Evolutionary conservation across 495 filamentous ascomycete genomes (phyloP).

Genomic region (Hypoxylon crocopeplum): DNA sequence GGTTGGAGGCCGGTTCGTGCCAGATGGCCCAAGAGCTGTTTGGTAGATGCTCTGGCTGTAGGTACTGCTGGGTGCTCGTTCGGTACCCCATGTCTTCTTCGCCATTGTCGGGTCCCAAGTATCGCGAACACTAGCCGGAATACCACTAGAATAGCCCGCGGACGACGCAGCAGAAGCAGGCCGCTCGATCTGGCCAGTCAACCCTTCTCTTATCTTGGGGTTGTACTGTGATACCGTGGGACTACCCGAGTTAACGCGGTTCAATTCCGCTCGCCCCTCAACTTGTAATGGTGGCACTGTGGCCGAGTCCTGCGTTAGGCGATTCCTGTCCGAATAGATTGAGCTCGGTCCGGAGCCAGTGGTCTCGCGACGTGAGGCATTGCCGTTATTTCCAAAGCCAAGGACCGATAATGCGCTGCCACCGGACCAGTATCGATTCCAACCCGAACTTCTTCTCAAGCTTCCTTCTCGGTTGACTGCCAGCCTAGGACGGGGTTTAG

Average conservation of each 20-base stretch:
- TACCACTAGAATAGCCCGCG: constrained; percentile 65
- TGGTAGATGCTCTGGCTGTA: constrained; percentile 58
- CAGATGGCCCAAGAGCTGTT: constrained; percentile 49
- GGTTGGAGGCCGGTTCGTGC: constrained; percentile 43
- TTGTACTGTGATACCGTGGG: constrained; percentile 67
- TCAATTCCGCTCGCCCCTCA: constrained; percentile 60
- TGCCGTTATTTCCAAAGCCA: constrained; percentile 49
- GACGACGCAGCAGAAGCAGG: constrained; percentile 54
- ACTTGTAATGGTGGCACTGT: constrained; percentile 59
- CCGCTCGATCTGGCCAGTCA: constrained; percentile 69
- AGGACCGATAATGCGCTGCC: constrained; percentile 60
- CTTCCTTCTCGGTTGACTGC: constrained; percentile 30
- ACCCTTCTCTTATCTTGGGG: constrained; percentile 57
- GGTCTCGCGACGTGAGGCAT: constrained; percentile 50
- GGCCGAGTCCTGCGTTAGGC: constrained; percentile 61
- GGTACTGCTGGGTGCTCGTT: constrained; percentile 63
- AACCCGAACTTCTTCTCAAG: constrained; percentile 63
- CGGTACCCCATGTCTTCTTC: constrained; percentile 53
- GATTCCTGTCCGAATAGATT: constrained; percentile 58
- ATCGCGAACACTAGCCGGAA: constrained; percentile 60
- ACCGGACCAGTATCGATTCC: constrained; percentile 68
- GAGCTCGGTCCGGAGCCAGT: constrained; percentile 56
- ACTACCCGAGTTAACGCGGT: constrained; percentile 67
- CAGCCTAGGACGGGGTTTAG: constrained; percentile 45
- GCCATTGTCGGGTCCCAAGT: constrained; percentile 56